Evolutionary conservation across 177 flowering plant genomes (phyloP).

Genomic region (Vitis hybrid): DNA sequence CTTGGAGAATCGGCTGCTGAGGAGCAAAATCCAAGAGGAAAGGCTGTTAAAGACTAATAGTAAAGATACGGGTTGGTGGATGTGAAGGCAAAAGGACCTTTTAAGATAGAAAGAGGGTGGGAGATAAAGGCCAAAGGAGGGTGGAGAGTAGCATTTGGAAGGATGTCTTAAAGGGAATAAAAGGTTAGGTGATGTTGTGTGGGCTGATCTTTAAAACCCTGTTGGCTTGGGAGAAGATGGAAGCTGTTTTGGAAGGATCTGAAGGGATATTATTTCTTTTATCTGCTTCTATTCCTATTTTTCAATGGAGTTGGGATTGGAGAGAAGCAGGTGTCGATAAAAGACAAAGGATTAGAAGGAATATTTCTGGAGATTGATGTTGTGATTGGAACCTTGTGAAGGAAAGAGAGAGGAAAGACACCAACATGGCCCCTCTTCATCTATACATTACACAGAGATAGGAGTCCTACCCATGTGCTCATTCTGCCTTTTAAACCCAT

Average conservation of each 20-base stretch:
- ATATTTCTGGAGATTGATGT: slow-evolving; percentile 6
- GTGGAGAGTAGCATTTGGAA: slow-evolving; percentile 36
- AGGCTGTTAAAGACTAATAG: slow-evolving; percentile 7
- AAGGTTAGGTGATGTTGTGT: slow-evolving; percentile 32
- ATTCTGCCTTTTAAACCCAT: no score
- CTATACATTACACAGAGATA: no score
- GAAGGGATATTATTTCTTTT: background rate
- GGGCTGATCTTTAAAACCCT: slow-evolving; percentile 10
- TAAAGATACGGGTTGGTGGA: slow-evolving; percentile 26
- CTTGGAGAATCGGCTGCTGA: slow-evolving; percentile 20
- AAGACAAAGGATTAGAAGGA: slow-evolving; percentile 17
- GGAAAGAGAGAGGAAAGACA: slow-evolving; percentile 1
- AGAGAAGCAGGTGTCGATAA: slow-evolving; percentile 2
- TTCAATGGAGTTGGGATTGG: background rate
- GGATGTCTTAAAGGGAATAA: slow-evolving; percentile 14
- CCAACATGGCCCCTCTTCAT: background rate
- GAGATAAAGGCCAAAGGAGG: slow-evolving; percentile 18
- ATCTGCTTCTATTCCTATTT: background rate
- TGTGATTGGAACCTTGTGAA: background rate
- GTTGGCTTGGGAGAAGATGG: slow-evolving; percentile 12
- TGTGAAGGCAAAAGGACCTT: slow-evolving; percentile 26
- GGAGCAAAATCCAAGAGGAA: slow-evolving; percentile 21
- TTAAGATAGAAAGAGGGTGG: slow-evolving; percentile 15
- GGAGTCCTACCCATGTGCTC: no score
- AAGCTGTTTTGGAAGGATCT: slow-evolving; percentile 4